A percentile compares a stretch with the other conserved stretches of the same genome.
Evolutionary conservation across 2,329 filamentous ascomycete genomes (phyloP).

Genomic region (Pseudocercospora eumusae): DNA sequence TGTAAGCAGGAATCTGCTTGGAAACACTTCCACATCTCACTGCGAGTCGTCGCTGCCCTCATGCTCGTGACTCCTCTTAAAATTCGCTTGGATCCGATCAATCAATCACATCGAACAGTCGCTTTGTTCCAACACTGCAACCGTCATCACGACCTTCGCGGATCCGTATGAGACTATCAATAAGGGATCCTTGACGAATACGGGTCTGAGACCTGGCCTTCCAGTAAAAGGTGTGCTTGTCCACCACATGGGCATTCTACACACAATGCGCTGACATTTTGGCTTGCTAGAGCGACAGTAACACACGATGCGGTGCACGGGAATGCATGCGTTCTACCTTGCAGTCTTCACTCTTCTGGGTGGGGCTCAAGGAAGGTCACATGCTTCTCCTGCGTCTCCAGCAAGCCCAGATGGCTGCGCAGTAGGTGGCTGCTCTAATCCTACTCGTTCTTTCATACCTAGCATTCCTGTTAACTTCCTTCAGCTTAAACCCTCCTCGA

Average conservation of each 20-base stretch:
- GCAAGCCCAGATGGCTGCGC: constrained; percentile 55
- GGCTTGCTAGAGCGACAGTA: constrained; percentile 20
- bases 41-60: not conserved
- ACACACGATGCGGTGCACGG: constrained; percentile 31
- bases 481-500: constrained; percentile 83
- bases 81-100: not conserved
- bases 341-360: constrained; percentile 62
- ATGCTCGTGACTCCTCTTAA: not conserved
- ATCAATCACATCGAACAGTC: constrained; percentile 1
- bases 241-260: not conserved
- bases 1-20: constrained; percentile 1
- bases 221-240: constrained; percentile 13
- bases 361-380: constrained; percentile 41
- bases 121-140: constrained; percentile 13
- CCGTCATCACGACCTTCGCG: constrained; percentile 13
- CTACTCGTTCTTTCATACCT: constrained; percentile 31
- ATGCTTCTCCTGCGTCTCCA: constrained; percentile 43
- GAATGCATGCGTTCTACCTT: constrained; percentile 54
- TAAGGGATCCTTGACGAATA: constrained; percentile 20
- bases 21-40: not conserved
- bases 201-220: constrained; percentile 13
- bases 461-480: constrained; percentile 41
- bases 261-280: constrained; percentile 26
- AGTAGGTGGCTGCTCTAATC: constrained; percentile 47
- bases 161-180: constrained; percentile 22